Evolutionary conservation across 2,329 filamentous ascomycete species (phyloP), one percentile per base, ranked within the genome.

Genomic region (Paracoccidioides brasiliensis): DNA sequence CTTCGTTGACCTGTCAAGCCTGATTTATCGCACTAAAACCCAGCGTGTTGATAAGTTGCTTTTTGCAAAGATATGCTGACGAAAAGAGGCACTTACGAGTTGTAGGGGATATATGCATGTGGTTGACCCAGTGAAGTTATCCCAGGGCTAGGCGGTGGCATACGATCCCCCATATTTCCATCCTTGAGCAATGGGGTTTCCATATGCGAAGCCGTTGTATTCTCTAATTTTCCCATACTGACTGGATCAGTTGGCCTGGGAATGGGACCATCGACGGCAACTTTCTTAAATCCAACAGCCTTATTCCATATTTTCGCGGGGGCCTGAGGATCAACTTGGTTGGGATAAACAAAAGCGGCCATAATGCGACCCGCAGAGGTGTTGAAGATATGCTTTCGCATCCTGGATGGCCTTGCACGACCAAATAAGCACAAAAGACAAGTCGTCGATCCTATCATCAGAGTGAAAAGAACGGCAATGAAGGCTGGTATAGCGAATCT

Each of bases 401-500:
- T 55, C 14, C 43, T 49, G 3, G 57, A 57, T 28, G 59, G 59
- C 53, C 55, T 56, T 3, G 59, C 57, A 30, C 54, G 50, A 15
- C 59, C 59, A 37, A 51, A 56, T 10, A 72, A 69, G 63, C 64
- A 66, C 22, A 66, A 64, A 40, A 62, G 59, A 53, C 60, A 60
- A 7, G 63, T 63, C 14, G 52, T 10, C 65, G 70, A 45, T 72
- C 69, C 46, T 72, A 76, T 50, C 71, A 75, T 50, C 74, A 76
- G 22, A 74, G 76, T 55, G 72, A 76, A 44, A 76, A 75, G 35
- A 77, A 78, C 56, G 74, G 73, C 55, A 77, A 81, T 56, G 70
- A 76, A 53, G 67, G 66, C 55, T 62, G 71, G 52, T 63, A 67
- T 56, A 62, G 61, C 41, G 62, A 65, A 56, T 61, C 57, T 52